Evolutionary conservation across 345 rosid genomes (phyloP).

Genomic region (Brassica juncea): DNA sequence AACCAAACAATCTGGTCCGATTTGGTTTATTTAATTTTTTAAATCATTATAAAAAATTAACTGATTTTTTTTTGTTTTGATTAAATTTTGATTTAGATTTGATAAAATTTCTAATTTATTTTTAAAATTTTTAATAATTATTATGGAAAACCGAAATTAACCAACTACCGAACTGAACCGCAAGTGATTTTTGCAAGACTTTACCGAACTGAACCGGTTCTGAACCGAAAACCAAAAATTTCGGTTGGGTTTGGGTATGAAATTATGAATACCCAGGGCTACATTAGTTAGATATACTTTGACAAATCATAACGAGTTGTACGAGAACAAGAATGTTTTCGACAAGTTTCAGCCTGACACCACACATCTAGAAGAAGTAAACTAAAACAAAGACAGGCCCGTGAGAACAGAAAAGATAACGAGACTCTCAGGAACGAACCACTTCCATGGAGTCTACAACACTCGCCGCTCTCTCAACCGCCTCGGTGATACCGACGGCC

Average conservation of each 20-base stretch:
- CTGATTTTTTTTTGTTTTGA: no score
- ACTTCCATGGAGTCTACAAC: constrained; percentile 53
- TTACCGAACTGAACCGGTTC: neutral
- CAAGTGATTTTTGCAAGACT: neutral
- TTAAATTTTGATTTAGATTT: no score
- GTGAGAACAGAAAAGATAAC: constrained; percentile 19
- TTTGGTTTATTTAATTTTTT: no score
- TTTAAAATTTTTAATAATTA: no score
- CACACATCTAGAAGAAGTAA: constrained; percentile 6
- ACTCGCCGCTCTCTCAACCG: constrained; percentile 38
- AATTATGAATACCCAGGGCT: neutral
- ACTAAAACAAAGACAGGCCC: neutral
- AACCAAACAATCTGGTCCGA: no score
- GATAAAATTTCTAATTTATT: no score
- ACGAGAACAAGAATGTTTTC: neutral
- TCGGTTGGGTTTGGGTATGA: neutral
- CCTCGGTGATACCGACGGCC: constrained; percentile 33
- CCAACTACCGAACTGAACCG: neutral
- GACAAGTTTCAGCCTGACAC: constrained; percentile 12
- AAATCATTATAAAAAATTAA: no score
- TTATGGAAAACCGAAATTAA: neutral
- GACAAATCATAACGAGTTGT: neutral
- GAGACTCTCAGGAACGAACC: neutral
- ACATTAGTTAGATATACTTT: neutral
- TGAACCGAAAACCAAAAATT: neutral